Conservation (phyloP, 2,329 filamentous ascomycete species). For the Fusarium euwallaceae region DNA sequence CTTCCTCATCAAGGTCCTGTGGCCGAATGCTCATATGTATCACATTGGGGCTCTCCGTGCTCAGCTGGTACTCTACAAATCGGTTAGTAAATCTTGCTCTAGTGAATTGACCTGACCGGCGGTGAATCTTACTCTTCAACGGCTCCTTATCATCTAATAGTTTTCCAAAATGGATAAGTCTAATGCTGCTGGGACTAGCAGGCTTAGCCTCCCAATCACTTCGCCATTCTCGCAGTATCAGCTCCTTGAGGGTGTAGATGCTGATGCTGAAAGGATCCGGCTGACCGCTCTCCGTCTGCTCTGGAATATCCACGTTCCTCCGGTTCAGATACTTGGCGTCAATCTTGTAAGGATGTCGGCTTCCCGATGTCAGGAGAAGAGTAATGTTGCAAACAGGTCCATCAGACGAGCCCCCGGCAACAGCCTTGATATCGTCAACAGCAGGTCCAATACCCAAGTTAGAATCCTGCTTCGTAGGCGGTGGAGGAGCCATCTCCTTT, state of each 20-base stretch:
- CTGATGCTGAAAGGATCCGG: slow-evolving; percentile 90
- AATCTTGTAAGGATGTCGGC: slow-evolving; percentile 89
- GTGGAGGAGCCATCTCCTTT: slow-evolving; percentile 45
- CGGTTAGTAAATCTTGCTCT: slow-evolving; percentile 5
- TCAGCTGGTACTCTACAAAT: slow-evolving; percentile 85
- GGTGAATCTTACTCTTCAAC: slow-evolving; percentile 76
- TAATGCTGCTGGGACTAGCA: slow-evolving; percentile 87
- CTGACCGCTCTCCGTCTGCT: slow-evolving; percentile 68
- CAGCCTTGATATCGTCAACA: slow-evolving; percentile 57
- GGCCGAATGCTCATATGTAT: slow-evolving; percentile 96
- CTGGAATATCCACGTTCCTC: slow-evolving; percentile 82
- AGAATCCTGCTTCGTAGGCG: slow-evolving; percentile 51
- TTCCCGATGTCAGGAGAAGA: slow-evolving; percentile 83
- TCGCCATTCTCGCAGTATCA: slow-evolving; percentile 94
- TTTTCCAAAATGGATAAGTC: slow-evolving; percentile 92
- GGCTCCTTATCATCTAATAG: slow-evolving; percentile 89
- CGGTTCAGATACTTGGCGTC: slow-evolving; percentile 88
- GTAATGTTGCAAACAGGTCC: slow-evolving; percentile 77
- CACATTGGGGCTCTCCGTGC: slow-evolving; percentile 80
- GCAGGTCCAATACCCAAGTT: slow-evolving; percentile 60
- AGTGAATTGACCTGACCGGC: slow-evolving; percentile 3
- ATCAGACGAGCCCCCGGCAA: slow-evolving; percentile 49
- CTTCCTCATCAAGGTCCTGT: slow-evolving; percentile 86
- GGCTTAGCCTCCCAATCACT: slow-evolving; percentile 92
- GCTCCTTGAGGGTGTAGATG: slow-evolving; percentile 92